Evolutionary conservation across 257 asterid species (phyloP), one percentile per base, ranked within the genome.

Genomic region (Gentiana macrophylla): DNA sequence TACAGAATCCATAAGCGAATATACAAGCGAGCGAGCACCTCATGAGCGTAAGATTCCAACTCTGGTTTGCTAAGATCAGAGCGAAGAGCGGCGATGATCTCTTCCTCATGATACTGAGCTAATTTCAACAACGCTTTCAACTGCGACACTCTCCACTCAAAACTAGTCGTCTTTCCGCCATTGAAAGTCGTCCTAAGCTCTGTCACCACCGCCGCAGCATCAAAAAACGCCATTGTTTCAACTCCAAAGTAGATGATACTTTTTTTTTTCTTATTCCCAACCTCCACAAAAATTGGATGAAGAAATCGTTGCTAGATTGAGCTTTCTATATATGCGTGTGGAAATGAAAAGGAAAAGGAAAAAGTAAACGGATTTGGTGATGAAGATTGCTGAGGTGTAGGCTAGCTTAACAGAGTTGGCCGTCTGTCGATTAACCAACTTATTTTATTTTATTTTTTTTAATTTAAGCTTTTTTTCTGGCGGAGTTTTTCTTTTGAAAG

Each of bases 91-190:
- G 72, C 80, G 10, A 74, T 8, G 3, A 91, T 79, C 37, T 87
- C 96, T 33, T 65, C 53, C 70, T 91, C 94, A 38, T 84, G 95
- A 55, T 72, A 64, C 33, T 66, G 57, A 1, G 73, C 59, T 6
- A 91, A 63, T 48, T 68, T 91, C 51, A 84, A 45, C 52, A 91
- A 11, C 48, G 94, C 84, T 45, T 81, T 74, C 61, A 91, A 54
- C 86, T 91, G 98, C 12, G 94, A 80, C 24, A 71, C 78, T 44
- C 98, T 79, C 98, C 98, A 91, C 59, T 84, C 86, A 4, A 62
- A 80, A 33, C 63, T 63, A 80, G 62, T 82, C 56, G 98, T 91
- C 60, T 72, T 82, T 49, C 98, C 96, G 56, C 73, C 64, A 43
- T 12, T 37, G 50, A 57, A 87, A 10, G 74, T 73, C 45, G 49